These are phyloP conservation scores for Clavispora santaluciae DNA, from an alignment of 805 yeast genomes.

Conservation along the genomic window DNA sequence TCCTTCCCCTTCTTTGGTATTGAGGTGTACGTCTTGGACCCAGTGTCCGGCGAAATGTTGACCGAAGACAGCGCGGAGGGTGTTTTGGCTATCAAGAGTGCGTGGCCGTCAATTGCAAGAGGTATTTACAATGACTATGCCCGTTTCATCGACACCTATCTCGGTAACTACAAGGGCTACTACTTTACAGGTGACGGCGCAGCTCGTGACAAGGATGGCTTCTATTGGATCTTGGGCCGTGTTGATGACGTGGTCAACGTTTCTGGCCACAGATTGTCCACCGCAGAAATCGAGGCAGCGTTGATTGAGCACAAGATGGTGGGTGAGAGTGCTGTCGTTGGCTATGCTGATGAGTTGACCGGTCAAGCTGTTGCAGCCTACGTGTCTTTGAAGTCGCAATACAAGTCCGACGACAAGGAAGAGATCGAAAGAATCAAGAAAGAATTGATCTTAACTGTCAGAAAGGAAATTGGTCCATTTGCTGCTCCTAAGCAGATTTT, in stretches of 20 bases:
- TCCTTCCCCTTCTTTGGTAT: conserved; percentile 96
- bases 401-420: conserved; percentile 43
- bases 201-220: conserved; percentile 94
- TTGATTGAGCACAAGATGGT: conserved; percentile 73
- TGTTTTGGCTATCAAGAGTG: conserved; percentile 79
- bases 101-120: conserved; percentile 99
- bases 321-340: conserved; percentile 95
- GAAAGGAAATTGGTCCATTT: conserved; percentile 89
- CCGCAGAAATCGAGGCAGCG: conserved; percentile 96
- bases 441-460: conserved; percentile 79
- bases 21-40: conserved; percentile 86
- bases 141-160: conserved; percentile 85
- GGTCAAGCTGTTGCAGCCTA: conserved; percentile 98
- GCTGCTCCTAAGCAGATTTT: conserved; percentile 92
- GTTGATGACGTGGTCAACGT: conserved; percentile 98
- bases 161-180: conserved; percentile 87
- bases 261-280: conserved; percentile 95
- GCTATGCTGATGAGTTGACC: conserved; percentile 89
- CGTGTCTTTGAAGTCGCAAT: conserved; percentile 63
- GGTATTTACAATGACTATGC: conserved; percentile 86
- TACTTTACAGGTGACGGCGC: conserved; percentile 99
- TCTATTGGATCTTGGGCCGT: conserved; percentile 96
- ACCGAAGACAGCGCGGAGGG: conserved; percentile 91
- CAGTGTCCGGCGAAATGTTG: conserved; percentile 82
- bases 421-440: conserved; percentile 46